Evolutionary conservation across 2,329 filamentous ascomycete species (phyloP).

Genomic region (Cercospora sp.): DNA sequence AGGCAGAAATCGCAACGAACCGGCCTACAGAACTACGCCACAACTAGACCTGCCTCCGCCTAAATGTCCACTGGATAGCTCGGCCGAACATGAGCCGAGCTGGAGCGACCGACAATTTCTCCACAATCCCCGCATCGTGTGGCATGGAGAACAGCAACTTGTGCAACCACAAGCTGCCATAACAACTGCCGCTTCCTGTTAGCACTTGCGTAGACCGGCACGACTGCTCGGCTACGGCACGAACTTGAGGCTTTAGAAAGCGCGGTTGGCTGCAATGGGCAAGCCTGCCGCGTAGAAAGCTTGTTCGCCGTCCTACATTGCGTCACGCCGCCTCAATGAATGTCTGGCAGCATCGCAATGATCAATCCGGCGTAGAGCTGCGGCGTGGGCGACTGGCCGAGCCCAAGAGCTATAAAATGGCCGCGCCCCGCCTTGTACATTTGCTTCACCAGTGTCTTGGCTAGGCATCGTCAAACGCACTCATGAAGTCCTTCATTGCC

Average conservation of each 20-base stretch:
- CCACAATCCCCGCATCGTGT: slow-evolving; percentile 7
- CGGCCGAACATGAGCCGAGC: not conserved
- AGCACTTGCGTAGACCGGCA: not conserved
- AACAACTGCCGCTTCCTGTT: slow-evolving; percentile 8
- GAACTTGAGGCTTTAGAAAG: not conserved
- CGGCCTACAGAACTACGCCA: not conserved
- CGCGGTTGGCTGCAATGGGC: not conserved
- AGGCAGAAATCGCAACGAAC: not conserved
- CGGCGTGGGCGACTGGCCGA: not conserved
- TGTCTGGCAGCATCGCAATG: not conserved
- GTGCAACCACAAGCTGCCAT: not conserved
- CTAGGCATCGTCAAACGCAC: not conserved
- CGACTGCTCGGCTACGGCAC: not conserved
- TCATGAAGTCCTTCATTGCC: slow-evolving; percentile 19
- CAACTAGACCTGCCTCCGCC: slow-evolving; percentile 7
- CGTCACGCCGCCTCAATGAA: not conserved
- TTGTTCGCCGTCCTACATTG: not conserved
- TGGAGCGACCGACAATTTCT: not conserved
- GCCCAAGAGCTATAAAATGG: slow-evolving; percentile 16
- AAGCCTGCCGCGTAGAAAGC: not conserved
- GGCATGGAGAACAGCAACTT: not conserved
- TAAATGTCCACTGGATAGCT: not conserved
- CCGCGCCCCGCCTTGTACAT: not conserved
- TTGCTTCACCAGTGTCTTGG: not conserved
- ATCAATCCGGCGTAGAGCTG: slow-evolving; percentile 7